These are phyloP conservation scores for Metschnikowia sp. DNA, from an alignment of 805 yeast species.

Conservation along the genomic window DNA sequence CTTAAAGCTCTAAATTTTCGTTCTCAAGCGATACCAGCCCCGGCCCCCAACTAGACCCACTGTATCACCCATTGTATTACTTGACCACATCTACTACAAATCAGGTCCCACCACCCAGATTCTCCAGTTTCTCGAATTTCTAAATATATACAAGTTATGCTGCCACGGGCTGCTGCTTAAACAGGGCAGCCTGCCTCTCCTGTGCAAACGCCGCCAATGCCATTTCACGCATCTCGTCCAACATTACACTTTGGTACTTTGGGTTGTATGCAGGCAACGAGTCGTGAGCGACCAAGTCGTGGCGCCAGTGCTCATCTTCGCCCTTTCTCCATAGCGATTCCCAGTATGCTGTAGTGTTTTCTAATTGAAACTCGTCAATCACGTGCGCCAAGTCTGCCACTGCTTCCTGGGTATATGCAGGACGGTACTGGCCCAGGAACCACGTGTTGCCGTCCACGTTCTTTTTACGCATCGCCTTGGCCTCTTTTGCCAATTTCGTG, in stretches of 20 bases:
- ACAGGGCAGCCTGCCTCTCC: slow-evolving; percentile 13
- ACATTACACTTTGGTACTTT: slow-evolving; percentile 62
- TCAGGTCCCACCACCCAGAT: neutral
- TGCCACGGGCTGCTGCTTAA: neutral
- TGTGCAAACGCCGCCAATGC: slow-evolving; percentile 35
- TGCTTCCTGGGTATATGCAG: slow-evolving; percentile 86
- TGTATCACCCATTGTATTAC: neutral
- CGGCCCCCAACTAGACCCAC: neutral
- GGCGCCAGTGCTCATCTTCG: slow-evolving; percentile 68
- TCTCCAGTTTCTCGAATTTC: neutral
- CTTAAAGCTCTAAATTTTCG: too few relatives aligned
- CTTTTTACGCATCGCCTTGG: slow-evolving; percentile 65
- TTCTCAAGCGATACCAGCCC: neutral
- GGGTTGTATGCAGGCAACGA: slow-evolving; percentile 55
- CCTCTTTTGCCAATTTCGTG: slow-evolving; percentile 49
- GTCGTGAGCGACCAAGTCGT: slow-evolving; percentile 56
- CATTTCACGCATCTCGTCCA: slow-evolving; percentile 53
- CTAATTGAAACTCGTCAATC: slow-evolving; percentile 57
- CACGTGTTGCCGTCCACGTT: slow-evolving; percentile 77
- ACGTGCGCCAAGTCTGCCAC: slow-evolving; percentile 77
- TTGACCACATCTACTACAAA: neutral
- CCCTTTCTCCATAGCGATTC: slow-evolving; percentile 88
- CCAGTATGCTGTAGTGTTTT: slow-evolving; percentile 63
- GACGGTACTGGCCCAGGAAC: slow-evolving; percentile 85
- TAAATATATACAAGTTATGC: slow-evolving; percentile 2